Percentiles rank a stretch among this genome's conserved stretches.
phyloP scores from a whole-genome alignment of 1,284 basidiomycete genomes.

The Puccinia brachypodii region DNA sequence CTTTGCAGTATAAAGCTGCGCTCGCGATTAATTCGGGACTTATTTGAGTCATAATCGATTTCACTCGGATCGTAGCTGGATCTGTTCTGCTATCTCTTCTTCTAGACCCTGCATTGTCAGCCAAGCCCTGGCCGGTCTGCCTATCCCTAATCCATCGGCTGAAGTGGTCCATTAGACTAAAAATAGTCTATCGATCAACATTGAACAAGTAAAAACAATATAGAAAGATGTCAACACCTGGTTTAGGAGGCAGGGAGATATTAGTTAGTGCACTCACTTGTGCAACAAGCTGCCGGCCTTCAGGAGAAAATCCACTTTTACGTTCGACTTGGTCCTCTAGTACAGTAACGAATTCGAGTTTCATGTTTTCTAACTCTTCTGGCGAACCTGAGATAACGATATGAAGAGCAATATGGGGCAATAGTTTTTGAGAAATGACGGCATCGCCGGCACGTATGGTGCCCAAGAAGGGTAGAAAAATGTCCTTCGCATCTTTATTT shows the following conservation, averaged over 20 bases:
- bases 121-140: conserved; percentile 58
- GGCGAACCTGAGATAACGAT: conserved; percentile 75
- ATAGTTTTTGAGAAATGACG: conserved; percentile 79
- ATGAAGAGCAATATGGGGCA: conserved; percentile 89
- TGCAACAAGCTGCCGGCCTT: conserved; percentile 80
- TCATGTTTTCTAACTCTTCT: conserved; percentile 68
- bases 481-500: conserved; percentile 63
- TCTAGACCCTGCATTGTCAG: conserved; percentile 3
- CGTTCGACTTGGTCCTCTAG: conserved; percentile 80
- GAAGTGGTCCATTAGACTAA: conserved; percentile 90
- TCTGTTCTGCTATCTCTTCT: conserved; percentile 61
- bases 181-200: conserved; percentile 69
- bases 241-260: neutral
- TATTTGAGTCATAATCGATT: conserved; percentile 77
- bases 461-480: conserved; percentile 78
- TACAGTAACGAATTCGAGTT: conserved; percentile 75
- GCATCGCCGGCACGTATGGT: conserved; percentile 85
- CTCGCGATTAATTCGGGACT: conserved; percentile 86
- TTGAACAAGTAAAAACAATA: neutral
- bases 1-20: conserved; percentile 89
- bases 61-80: conserved; percentile 61
- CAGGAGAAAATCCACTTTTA: conserved; percentile 64
- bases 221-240: neutral
- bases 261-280: conserved; percentile 64
- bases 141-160: conserved; percentile 76